Base-by-base conservation (phyloP, 257 asterid species). In the Gentiana dahurica region DNA sequence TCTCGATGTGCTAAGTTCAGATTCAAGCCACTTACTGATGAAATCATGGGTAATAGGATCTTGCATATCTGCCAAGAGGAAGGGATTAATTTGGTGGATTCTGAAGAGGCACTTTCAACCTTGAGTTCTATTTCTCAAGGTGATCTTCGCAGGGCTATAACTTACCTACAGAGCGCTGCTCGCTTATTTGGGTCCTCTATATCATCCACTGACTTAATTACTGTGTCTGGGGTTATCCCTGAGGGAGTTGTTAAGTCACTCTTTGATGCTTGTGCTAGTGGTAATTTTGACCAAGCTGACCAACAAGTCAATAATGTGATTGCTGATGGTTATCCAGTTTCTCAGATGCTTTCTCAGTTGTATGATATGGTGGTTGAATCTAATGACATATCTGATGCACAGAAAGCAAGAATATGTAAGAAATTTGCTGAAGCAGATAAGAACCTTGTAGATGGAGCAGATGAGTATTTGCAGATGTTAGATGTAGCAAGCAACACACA, bases 1-100 rank as follows among this genome's bases (percentile, higher is more conserved):
- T 91, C 98, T 62, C 81, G 98, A 79, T 91, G 97, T 73, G 97
- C 98, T 1, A 91, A 91, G 68, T 91, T 87, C 75, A 81, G 98
- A 71, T 91, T 91, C 83, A 91, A 87, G 80, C 93, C 98, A 55
- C 96, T 91, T 43, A 80, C 95, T 6, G 94, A 87, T 75, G 94
- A 87, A 15, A 76, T 87, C 65, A 87, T 85, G 98, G 77, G 75
- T 62, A 78, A 56, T 68, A 93, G 95, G 57, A 79, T 91, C 54
- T 65, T 79, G 58, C 81, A 83, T 68, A 87, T 91, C 60, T 91
- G 95, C 87, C 74, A 77, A 61, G 95, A 85, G 75, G 98, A 91
- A 74, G 86, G 85, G 67, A 81, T 91, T 61, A 68, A 73, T 76
- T 68, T 91, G 71, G 94, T 56, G 62, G 38, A 54, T 34, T 24